Base-by-base conservation (phyloP, 768 basidiomycete genomes). In the Fomitopsis pulvina region DNA sequence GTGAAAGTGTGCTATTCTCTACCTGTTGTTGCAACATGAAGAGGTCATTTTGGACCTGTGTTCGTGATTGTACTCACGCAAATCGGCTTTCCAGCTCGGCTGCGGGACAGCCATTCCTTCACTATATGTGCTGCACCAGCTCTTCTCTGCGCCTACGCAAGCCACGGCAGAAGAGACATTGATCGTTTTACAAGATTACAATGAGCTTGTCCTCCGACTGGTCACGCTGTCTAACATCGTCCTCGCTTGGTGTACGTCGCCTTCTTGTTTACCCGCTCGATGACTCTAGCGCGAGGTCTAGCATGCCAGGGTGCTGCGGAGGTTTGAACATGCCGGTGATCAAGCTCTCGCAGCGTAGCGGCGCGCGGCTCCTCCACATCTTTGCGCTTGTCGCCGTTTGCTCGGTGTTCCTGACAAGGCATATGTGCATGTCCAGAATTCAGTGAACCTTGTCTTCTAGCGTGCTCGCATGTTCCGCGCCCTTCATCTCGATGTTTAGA, bases 61-160 rank as follows among this genome's bases (percentile, higher is more conserved):
- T n/a, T 25, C 11, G 12, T 38, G 18, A 16, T 18, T 27, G 21
- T 12, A 8, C 18, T 41, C 18, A 11, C 14, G 26, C 10, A n/a
- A n/a, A 37, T 43, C 25, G 30, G 22, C 8, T 10, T n/a, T 34
- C 3, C 48, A 97, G 93, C 65, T 96, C 45, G 95, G 95, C 1
- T 98, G 95, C 63, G 95, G 95, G 18, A 97, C 95, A 0, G 88
- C 86, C 0, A 67, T 96, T 0, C 95, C 95, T 0, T 83, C 85
- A 0, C 66, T 90, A 9, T 89, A 80, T 55, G 68, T 95, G 48
- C 72, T 97, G 1, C 71, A 75, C 5, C 66, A 76, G 40, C 59
- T 93, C 4, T 80, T 91, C 47, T 73, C 67, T 25, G 53, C 64
- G 58, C 58, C 55, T 16, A 58, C 54, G 2, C 54, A 54, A 4